Conservation (phyloP, 2,329 filamentous ascomycete genomes). For the Fusarium luffae region DNA sequence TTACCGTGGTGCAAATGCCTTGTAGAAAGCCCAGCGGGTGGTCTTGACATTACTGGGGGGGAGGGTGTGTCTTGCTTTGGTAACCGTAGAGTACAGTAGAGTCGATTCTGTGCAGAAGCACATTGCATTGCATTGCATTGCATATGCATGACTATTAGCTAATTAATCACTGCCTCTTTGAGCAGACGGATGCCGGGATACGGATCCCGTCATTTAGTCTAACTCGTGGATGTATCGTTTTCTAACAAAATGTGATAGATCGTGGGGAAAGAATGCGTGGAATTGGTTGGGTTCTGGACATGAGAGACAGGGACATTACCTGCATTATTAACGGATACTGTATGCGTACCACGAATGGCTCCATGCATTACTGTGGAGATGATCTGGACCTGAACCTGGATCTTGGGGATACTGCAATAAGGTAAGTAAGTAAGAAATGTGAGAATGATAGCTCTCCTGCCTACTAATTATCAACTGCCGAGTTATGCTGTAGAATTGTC, state of each 20-base stretch:
- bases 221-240: not conserved
- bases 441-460: not conserved
- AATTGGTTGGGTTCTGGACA: slow-evolving; percentile 1
- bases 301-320: not conserved
- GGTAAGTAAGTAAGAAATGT: not conserved
- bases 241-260: slow-evolving; percentile 37
- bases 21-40: not conserved
- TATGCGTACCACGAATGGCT: not conserved
- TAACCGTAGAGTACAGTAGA: not conserved
- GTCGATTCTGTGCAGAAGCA: not conserved
- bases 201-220: not conserved
- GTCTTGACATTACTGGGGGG: not conserved
- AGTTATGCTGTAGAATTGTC: not conserved
- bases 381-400: not conserved
- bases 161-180: not conserved
- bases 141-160: not conserved
- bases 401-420: not conserved
- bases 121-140: slow-evolving; percentile 10
- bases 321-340: not conserved
- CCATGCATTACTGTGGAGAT: not conserved
- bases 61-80: not conserved
- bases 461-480: not conserved
- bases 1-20: not conserved
- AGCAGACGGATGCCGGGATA: not conserved
- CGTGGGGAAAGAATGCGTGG: slow-evolving; percentile 20